Percentiles rank a stretch among this genome's conserved stretches.
These are phyloP conservation scores for Podaxis mareebaensis DNA, from an alignment of 768 basidiomycete genomes.

Conservation along the genomic window DNA sequence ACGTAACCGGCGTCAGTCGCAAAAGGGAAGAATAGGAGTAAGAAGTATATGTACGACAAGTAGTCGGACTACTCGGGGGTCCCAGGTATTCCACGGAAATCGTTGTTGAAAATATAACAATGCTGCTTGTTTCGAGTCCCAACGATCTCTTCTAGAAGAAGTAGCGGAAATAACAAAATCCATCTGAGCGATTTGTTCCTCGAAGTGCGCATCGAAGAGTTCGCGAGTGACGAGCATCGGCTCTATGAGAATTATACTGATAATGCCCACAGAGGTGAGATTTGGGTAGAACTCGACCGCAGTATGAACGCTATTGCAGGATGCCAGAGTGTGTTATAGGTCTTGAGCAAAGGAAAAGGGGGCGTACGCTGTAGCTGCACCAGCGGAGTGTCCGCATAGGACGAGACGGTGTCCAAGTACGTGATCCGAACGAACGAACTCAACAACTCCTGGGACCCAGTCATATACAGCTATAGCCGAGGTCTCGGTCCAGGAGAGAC, in stretches of 20 bases:
- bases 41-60: constrained; percentile 30
- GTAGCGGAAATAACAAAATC: constrained; percentile 37
- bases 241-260: constrained; percentile 42
- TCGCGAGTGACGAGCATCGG: constrained; percentile 41
- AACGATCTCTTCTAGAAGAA: constrained; percentile 37
- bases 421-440: constrained; percentile 32
- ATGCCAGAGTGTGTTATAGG: background rate
- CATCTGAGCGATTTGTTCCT: constrained; percentile 39
- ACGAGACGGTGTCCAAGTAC: constrained; percentile 38
- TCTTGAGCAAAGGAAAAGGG: background rate
- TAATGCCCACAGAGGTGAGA: constrained; percentile 30
- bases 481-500: background rate
- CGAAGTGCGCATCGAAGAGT: constrained; percentile 34
- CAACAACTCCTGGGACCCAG: constrained; percentile 36
- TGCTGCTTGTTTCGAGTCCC: constrained; percentile 43
- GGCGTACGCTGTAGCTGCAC: constrained; percentile 39
- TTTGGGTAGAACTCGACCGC: constrained; percentile 31
- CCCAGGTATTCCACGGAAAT: constrained; percentile 49
- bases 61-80: constrained; percentile 38
- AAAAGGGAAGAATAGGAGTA: background rate
- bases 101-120: constrained; percentile 42
- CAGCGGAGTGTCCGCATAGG: constrained; percentile 45
- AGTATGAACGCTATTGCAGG: constrained; percentile 35
- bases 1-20: background rate
- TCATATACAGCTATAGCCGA: constrained; percentile 33